Conservation (phyloP, 108 stramenopile species). For the Cyclotella cryptica region DNA sequence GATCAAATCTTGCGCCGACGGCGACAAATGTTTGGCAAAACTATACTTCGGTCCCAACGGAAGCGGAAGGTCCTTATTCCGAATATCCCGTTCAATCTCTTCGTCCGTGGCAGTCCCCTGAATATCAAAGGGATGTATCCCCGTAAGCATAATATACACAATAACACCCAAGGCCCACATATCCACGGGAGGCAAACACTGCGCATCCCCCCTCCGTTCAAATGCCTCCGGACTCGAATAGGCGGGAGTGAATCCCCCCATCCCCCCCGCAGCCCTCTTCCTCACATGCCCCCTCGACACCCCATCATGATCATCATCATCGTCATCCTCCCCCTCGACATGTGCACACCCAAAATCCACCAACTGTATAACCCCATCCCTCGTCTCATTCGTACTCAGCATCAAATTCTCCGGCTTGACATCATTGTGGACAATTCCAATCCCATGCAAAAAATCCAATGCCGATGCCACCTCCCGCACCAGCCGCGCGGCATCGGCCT, state of each 20-base stretch:
- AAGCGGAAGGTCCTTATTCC: constrained; percentile 46
- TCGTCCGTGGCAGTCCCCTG: constrained; percentile 77
- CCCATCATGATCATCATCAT: constrained; percentile 50
- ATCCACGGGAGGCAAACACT: constrained; percentile 58
- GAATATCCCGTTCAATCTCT: constrained; percentile 69
- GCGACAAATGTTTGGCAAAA: constrained; percentile 65
- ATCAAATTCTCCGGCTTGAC: constrained; percentile 90
- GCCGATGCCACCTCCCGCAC: constrained; percentile 78
- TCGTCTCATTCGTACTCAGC: constrained; percentile 60
- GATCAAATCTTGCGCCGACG: constrained; percentile 79
- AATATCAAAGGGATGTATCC: constrained; percentile 90
- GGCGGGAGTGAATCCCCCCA: constrained; percentile 67
- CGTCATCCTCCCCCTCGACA: constrained; percentile 54
- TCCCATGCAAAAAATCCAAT: constrained; percentile 80
- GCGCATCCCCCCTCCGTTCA: constrained; percentile 27
- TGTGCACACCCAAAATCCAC: constrained; percentile 90
- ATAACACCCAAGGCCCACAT: constrained; percentile 92
- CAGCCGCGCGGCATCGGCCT: constrained; percentile 79
- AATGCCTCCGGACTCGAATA: constrained; percentile 83
- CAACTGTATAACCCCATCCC: constrained; percentile 72
- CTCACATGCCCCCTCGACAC: constrained; percentile 9
- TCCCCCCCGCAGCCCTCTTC: constrained; percentile 22
- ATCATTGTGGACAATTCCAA: constrained; percentile 85
- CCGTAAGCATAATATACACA: constrained; percentile 93
- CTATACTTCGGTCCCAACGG: constrained; percentile 53